These are phyloP conservation scores for Colletotrichum aenigma DNA, from an alignment of 2,329 filamentous ascomycete genomes.

Conservation along the genomic window DNA sequence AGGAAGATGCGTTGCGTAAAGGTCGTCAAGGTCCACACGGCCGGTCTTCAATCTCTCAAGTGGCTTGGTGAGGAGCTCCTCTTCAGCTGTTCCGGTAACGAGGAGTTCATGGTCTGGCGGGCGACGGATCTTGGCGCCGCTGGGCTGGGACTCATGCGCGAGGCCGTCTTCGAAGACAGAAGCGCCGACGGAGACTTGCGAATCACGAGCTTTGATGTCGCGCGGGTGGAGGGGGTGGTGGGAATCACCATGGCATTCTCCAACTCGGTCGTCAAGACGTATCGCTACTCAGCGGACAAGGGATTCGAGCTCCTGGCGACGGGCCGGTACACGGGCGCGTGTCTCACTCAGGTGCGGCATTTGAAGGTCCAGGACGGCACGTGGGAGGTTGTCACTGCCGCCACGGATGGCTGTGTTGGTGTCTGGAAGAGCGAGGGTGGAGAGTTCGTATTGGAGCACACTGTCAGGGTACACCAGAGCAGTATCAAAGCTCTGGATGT, in stretches of 20 bases:
- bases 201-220: conserved; percentile 78
- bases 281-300: conserved; percentile 45
- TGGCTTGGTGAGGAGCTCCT: conserved; percentile 72
- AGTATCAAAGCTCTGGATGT: conserved; percentile 73
- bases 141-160: conserved; percentile 60
- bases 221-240: conserved; percentile 40
- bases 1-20: conserved; percentile 52
- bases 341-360: conserved; percentile 70
- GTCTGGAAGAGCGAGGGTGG: conserved; percentile 50
- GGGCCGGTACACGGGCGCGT: conserved; percentile 72
- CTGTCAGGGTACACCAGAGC: conserved; percentile 73
- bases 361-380: conserved; percentile 33
- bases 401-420: conserved; percentile 80
- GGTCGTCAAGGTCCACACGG: conserved; percentile 77
- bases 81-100: conserved; percentile 84
- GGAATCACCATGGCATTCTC: conserved; percentile 78
- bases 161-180: conserved; percentile 57
- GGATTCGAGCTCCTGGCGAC: conserved; percentile 56
- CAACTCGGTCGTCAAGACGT: conserved; percentile 77
- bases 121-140: conserved; percentile 57
- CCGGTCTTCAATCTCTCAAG: conserved; percentile 80
- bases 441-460: conserved; percentile 32
- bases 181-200: conserved; percentile 69
- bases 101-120: conserved; percentile 90
- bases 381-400: conserved; percentile 65